Conservation (phyloP, 495 filamentous ascomycete species). For the Friedmanniomyces simplex region DNA sequence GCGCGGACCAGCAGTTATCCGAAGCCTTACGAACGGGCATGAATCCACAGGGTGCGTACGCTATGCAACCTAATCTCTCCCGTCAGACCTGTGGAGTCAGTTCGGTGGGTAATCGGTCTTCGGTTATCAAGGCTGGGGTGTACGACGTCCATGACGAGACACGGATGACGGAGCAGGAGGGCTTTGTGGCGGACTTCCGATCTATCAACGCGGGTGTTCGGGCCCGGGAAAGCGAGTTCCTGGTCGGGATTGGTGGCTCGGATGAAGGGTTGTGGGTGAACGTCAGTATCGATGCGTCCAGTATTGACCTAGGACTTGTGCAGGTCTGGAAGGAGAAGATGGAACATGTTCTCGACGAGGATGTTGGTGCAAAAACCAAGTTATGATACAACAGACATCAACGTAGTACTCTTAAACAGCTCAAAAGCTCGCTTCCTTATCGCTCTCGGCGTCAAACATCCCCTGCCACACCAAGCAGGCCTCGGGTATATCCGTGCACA, state of each 20-base stretch:
- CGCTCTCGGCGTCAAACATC: slow-evolving; percentile 32
- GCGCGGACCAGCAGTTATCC: slow-evolving; percentile 20
- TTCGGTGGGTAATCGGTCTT: slow-evolving; percentile 24
- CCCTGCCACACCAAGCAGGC: slow-evolving; percentile 37
- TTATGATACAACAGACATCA: background rate
- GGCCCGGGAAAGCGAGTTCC: slow-evolving; percentile 30
- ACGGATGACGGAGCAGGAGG: background rate
- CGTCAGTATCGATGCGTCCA: slow-evolving; percentile 14
- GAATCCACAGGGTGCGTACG: slow-evolving; percentile 30
- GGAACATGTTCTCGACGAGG: slow-evolving; percentile 21
- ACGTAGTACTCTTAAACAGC: background rate
- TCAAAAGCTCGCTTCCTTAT: background rate
- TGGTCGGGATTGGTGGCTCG: slow-evolving; percentile 25
- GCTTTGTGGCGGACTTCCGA: slow-evolving; percentile 18
- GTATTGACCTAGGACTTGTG: slow-evolving; percentile 12
- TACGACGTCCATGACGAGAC: slow-evolving; percentile 17
- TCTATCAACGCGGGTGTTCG: slow-evolving; percentile 18
- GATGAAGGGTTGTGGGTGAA: slow-evolving; percentile 18
- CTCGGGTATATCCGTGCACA: slow-evolving; percentile 31
- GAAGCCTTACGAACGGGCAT: slow-evolving; percentile 14
- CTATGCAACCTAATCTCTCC: slow-evolving; percentile 19
- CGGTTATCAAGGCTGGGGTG: slow-evolving; percentile 18
- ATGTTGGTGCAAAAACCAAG: background rate
- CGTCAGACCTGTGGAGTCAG: slow-evolving; percentile 31
- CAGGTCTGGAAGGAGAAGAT: slow-evolving; percentile 26